Conservation (phyloP, 331 rosid species). For the Erythrophleum ivorense region DNA sequence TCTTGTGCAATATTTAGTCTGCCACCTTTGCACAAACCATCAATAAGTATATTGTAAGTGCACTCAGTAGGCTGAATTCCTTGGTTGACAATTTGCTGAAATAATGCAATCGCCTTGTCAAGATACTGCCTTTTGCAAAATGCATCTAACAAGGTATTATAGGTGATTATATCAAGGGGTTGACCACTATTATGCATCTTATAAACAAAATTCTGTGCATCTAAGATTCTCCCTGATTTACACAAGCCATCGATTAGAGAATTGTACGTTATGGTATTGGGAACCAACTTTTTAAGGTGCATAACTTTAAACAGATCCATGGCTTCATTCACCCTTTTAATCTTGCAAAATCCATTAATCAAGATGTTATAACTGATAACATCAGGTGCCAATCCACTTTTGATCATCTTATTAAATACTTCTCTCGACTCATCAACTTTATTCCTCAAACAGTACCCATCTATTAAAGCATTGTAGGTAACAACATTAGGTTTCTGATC, state of each 20-base stretch:
- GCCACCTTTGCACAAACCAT: slow-evolving; percentile 37
- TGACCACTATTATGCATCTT: slow-evolving; percentile 34
- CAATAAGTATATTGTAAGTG: slow-evolving; percentile 19
- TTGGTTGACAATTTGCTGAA: background rate
- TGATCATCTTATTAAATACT: slow-evolving; percentile 19
- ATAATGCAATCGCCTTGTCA: slow-evolving; percentile 11
- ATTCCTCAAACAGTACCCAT: slow-evolving; percentile 23
- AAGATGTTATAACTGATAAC: background rate
- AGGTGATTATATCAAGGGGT: background rate
- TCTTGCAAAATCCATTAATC: slow-evolving; percentile 18
- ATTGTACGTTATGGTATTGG: slow-evolving; percentile 10
- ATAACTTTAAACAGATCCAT: too few relatives aligned
- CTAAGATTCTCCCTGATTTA: slow-evolving; percentile 27
- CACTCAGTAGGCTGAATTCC: background rate
- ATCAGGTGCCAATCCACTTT: background rate
- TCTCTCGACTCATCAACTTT: background rate
- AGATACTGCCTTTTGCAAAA: slow-evolving; percentile 22
- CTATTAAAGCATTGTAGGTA: slow-evolving; percentile 23
- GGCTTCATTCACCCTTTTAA: too few relatives aligned
- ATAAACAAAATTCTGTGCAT: slow-evolving; percentile 25
- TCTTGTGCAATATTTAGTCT: slow-evolving; percentile 16
- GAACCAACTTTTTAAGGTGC: background rate
- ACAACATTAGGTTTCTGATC: background rate
- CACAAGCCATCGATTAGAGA: slow-evolving; percentile 41
- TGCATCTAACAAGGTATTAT: slow-evolving; percentile 18